Percentiles rank a stretch among this genome's conserved stretches.
These are phyloP conservation scores for Calycina herbarum DNA, from an alignment of 2,329 filamentous ascomycete species.

Conservation along the genomic window DNA sequence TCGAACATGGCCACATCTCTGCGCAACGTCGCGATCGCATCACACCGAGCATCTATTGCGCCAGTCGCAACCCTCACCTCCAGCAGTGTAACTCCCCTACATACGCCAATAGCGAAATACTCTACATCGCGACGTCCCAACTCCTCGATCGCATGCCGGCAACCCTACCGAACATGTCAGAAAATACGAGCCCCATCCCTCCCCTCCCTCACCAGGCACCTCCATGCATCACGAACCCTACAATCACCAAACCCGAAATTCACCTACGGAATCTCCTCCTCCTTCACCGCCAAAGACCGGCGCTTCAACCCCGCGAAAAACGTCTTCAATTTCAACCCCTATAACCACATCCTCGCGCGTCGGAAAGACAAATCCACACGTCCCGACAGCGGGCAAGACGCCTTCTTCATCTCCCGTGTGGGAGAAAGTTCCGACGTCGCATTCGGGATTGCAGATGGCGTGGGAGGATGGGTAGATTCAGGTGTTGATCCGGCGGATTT, in stretches of 20 bases:
- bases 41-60: conserved; percentile 18
- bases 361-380: conserved; percentile 59
- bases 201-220: conserved; percentile 16
- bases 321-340: conserved; percentile 69
- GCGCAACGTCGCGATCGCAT: conserved; percentile 21
- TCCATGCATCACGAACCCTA: conserved; percentile 26
- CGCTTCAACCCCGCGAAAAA: conserved; percentile 68
- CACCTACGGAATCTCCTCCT: conserved; percentile 71
- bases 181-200: not conserved
- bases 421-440: conserved; percentile 71
- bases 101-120: not conserved
- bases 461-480: conserved; percentile 91
- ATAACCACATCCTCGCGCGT: conserved; percentile 57
- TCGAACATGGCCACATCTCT: conserved; percentile 29
- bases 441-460: conserved; percentile 89
- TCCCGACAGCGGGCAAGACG: conserved; percentile 86
- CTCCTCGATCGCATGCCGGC: not conserved
- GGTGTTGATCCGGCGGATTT: conserved; percentile 95
- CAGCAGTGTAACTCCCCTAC: conserved; percentile 11
- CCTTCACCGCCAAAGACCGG: conserved; percentile 72
- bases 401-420: conserved; percentile 88
- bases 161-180: not conserved
- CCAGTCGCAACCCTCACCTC: conserved; percentile 8
- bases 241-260: conserved; percentile 40
- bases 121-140: not conserved